These are phyloP conservation scores for Ceratocystis colombiana DNA, from an alignment of 2,329 filamentous ascomycete species.

Conservation along the genomic window DNA sequence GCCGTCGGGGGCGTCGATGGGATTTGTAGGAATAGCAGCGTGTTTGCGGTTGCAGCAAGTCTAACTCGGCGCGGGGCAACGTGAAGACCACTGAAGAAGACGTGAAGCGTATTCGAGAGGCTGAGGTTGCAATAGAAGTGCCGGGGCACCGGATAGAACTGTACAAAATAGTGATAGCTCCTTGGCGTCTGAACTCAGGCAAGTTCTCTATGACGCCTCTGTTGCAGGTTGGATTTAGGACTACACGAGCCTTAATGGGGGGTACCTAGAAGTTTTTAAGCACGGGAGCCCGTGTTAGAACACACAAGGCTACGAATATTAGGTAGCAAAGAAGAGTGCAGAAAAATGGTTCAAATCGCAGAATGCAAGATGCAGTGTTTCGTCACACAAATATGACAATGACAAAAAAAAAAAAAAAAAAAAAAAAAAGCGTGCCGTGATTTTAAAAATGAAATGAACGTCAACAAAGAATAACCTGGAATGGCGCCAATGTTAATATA, in stretches of 20 bases:
- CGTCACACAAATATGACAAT: background rate
- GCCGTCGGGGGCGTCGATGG: background rate
- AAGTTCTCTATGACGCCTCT: background rate
- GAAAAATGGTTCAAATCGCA: background rate
- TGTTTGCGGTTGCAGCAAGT: background rate
- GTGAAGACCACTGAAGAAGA: background rate
- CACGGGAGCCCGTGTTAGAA: background rate
- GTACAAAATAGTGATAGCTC: background rate
- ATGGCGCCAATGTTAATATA: background rate
- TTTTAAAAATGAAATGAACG: background rate
- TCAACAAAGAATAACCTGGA: background rate
- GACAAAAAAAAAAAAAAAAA: background rate
- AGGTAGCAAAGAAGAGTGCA: background rate
- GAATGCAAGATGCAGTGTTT: background rate
- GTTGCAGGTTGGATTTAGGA: background rate
- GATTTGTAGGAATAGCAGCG: conserved; percentile 1
- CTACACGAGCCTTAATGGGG: background rate
- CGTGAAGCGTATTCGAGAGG: background rate
- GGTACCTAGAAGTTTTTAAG: background rate
- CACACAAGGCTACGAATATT: background rate
- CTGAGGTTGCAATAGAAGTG: background rate
- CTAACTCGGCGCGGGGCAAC: background rate
- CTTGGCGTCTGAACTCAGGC: background rate
- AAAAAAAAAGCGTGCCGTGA: background rate
- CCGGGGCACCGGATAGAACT: background rate